These are phyloP conservation scores for Salix brachista DNA, from an alignment of 345 rosid species.

Conservation along the genomic window DNA sequence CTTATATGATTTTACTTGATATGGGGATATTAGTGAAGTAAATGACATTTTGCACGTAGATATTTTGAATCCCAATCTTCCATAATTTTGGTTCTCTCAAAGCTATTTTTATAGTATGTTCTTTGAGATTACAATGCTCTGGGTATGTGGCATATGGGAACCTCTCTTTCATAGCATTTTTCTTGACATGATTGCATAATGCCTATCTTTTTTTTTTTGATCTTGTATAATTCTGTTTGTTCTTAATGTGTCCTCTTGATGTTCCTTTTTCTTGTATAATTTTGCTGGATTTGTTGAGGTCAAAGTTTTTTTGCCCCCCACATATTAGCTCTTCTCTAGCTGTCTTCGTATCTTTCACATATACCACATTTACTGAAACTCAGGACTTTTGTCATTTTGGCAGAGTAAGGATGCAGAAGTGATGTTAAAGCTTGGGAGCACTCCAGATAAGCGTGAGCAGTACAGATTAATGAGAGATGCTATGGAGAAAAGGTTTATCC, in stretches of 20 bases:
- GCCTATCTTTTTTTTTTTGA: too few species aligned
- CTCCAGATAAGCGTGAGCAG: slow-evolving; percentile 83
- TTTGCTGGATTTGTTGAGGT: background rate
- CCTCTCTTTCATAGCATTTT: background rate
- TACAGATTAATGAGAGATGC: slow-evolving; percentile 87
- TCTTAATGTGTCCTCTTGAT: background rate
- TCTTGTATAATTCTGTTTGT: background rate
- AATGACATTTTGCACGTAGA: too few species aligned
- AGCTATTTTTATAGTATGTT: too few species aligned
- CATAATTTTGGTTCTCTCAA: too few species aligned
- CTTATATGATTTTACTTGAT: too few species aligned
- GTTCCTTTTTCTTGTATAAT: background rate
- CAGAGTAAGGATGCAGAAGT: slow-evolving; percentile 97
- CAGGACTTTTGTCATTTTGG: slow-evolving; percentile 5
- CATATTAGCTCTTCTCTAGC: background rate
- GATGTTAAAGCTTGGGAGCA: slow-evolving; percentile 94
- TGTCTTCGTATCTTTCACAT: background rate
- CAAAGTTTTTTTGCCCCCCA: background rate
- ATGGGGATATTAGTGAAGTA: too few species aligned
- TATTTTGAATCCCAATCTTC: too few species aligned
- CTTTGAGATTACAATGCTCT: too few species aligned
- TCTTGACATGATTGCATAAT: background rate
- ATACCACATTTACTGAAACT: background rate
- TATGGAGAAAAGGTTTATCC: slow-evolving; percentile 84
- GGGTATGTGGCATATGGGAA: too few species aligned